Conservation (phyloP, 768 basidiomycete species). For the Mycena sanguinolenta region DNA sequence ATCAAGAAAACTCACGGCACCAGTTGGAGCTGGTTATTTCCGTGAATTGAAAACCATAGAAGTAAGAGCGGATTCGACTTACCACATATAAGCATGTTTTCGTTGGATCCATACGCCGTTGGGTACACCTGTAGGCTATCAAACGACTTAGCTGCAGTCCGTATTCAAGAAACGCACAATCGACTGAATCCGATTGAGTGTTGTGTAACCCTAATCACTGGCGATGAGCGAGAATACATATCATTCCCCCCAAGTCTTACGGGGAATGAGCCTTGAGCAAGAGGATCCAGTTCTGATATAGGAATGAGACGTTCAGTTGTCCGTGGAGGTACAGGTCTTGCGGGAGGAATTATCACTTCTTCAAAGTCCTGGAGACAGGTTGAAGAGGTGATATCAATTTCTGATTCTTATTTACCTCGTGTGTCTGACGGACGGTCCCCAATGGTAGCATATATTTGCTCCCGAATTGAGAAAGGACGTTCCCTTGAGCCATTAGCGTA, state of each 20-base stretch:
- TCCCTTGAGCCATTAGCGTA: constrained; percentile 67
- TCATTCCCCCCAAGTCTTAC: constrained; percentile 57
- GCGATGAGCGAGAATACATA: constrained; percentile 4
- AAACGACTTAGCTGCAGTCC: background rate
- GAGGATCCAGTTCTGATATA: constrained; percentile 79
- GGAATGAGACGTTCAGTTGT: constrained; percentile 77
- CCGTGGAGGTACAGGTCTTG: constrained; percentile 81
- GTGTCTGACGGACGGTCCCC: constrained; percentile 77
- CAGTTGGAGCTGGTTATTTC: constrained; percentile 84
- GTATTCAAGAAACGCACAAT: constrained; percentile 68
- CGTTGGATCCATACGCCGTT: constrained; percentile 94
- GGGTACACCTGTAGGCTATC: constrained; percentile 61
- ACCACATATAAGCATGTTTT: constrained; percentile 97
- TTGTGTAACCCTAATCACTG: constrained; percentile 77
- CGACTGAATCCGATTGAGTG: constrained; percentile 94
- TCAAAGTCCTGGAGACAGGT: constrained; percentile 76
- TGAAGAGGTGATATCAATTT: background rate
- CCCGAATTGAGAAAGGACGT: constrained; percentile 78
- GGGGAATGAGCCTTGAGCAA: constrained; percentile 87
- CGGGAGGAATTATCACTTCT: constrained; percentile 91
- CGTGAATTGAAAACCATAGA: constrained; percentile 6
- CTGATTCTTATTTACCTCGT: constrained; percentile 65
- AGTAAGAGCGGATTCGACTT: constrained; percentile 40
- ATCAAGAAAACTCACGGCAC: constrained; percentile 77
- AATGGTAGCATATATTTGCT: constrained; percentile 85